A percentile compares a stretch with the other conserved stretches of the same genome.
These are phyloP conservation scores for Podospora pseudoanserina DNA, from an alignment of 495 filamentous ascomycete species.

Conservation along the genomic window DNA sequence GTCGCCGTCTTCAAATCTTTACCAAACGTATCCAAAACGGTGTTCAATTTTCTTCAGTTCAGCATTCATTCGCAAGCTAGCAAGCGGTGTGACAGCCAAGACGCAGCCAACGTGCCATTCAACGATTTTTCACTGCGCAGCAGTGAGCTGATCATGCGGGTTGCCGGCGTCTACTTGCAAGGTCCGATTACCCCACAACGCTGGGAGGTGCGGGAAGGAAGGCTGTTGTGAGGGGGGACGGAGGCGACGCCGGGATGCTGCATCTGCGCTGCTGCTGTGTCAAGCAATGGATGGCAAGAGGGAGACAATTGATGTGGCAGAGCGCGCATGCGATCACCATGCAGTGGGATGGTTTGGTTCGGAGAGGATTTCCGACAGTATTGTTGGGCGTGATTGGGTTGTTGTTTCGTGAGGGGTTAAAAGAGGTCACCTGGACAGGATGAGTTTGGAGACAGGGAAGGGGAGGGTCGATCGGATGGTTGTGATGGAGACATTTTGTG, in stretches of 20 bases:
- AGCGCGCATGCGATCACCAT: not conserved
- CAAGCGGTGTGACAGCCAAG: not conserved
- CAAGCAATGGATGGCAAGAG: not conserved
- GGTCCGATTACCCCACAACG: not conserved
- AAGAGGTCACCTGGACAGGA: not conserved
- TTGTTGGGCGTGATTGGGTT: not conserved
- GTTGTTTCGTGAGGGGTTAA: not conserved
- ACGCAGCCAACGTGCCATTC: not conserved
- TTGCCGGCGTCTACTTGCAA: slow-evolving; percentile 4
- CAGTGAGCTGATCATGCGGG: slow-evolving; percentile 3
- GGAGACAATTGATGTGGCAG: not conserved
- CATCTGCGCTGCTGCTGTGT: not conserved
- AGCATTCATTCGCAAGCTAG: not conserved
- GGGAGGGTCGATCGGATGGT: not conserved
- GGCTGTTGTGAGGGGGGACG: not conserved
- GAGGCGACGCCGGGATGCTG: not conserved
- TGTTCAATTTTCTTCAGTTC: not conserved
- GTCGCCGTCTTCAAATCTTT: not conserved
- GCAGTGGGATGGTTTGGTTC: not conserved
- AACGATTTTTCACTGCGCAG: not conserved
- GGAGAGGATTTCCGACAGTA: not conserved
- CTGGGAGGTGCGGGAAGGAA: not conserved
- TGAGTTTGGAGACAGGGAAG: not conserved
- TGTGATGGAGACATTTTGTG: not conserved
- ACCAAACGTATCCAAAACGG: not conserved